Percentiles rank a stretch among this genome's conserved stretches.
phyloP scores from a whole-genome alignment of 2,329 filamentous ascomycete species.

The Allantophomopsis cytisporea region DNA sequence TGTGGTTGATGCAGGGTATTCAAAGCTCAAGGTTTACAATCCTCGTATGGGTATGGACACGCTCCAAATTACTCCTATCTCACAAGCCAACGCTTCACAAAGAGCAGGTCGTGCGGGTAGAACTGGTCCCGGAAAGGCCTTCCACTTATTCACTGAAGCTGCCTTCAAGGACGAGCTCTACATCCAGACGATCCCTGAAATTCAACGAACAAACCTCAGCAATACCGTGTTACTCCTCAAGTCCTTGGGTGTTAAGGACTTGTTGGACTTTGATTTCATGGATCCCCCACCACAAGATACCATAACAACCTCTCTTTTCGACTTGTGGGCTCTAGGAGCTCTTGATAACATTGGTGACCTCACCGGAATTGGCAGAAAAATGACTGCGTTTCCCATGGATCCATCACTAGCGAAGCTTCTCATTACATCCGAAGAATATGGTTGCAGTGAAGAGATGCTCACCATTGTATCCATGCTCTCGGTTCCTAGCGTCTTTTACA shows the following conservation, averaged over 20 bases:
- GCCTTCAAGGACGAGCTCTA: constrained; percentile 96
- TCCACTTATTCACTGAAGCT: constrained; percentile 84
- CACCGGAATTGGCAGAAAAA: constrained; percentile 73
- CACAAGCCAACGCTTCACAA: constrained; percentile 89
- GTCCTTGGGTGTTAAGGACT: constrained; percentile 82
- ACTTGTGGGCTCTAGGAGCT: constrained; percentile 90
- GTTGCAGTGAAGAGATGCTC: constrained; percentile 93
- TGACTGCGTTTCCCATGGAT: constrained; percentile 98
- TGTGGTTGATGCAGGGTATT: constrained; percentile 91
- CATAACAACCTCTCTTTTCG: constrained; percentile 92
- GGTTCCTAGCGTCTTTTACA: constrained; percentile 92
- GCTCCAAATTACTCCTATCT: constrained; percentile 92
- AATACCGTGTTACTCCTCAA: constrained; percentile 93
- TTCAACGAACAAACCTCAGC: constrained; percentile 88
- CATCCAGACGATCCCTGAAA: constrained; percentile 92
- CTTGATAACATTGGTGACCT: constrained; percentile 89
- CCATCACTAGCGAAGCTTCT: constrained; percentile 88
- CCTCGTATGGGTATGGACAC: constrained; percentile 99
- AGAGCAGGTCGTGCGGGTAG: constrained; percentile 86
- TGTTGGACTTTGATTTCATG: constrained; percentile 98
- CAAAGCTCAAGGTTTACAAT: constrained; percentile 97
- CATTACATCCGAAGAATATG: constrained; percentile 81
- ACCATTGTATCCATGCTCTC: constrained; percentile 98
- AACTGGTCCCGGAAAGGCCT: constrained; percentile 91
- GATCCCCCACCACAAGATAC: constrained; percentile 96